Base-by-base conservation (phyloP, 331 rosid species). In the Pyracantha coccinea region DNA sequence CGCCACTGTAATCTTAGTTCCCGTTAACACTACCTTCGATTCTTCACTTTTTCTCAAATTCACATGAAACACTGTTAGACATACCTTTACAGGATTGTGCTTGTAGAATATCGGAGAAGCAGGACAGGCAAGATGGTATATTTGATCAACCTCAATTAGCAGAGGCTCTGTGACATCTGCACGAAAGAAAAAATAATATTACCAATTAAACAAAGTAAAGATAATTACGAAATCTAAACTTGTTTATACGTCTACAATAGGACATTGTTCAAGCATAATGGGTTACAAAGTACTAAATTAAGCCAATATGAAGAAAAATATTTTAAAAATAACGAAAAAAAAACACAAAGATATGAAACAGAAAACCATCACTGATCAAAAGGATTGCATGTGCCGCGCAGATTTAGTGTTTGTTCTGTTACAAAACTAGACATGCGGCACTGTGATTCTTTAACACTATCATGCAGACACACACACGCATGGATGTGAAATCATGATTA, bases 101-200 rank as follows among this genome's bases (percentile, higher is more conserved):
- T 85, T 85, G 82, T 85, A 85, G 76, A 85, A 85, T 73, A 82
- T 85, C 4, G 88, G 88, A 2, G 86, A 85, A 73, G 88, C 88
- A n/a, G 88, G 88, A 52, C 88, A 85, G 25, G 88, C 88, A 67
- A 85, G 82, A 58, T 85, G 88, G 78, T 79, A 85, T 63, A 85
- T 85, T 73, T 82, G 86, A 70, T 85, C 88, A 45, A 85, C 86
- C 84, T 85, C 88, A 29, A 85, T 41, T 17, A 85, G 84, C 84
- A 85, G 74, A 4, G 88, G 29, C 70, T 85, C 86, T 6, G 88
- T 85, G 32, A 85, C 82, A 66, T 85, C 88, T 85, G 81, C 28
- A 33, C 14, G 17, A 24, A 19, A 9, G 50, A 28, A 59, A 29
- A 15, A 44, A 11, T 24, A 12, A 41, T 28, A 60, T 68, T 24